These are phyloP conservation scores for Endoconidiophora polonica DNA, from an alignment of 2,329 filamentous ascomycete genomes.

Conservation along the genomic window DNA sequence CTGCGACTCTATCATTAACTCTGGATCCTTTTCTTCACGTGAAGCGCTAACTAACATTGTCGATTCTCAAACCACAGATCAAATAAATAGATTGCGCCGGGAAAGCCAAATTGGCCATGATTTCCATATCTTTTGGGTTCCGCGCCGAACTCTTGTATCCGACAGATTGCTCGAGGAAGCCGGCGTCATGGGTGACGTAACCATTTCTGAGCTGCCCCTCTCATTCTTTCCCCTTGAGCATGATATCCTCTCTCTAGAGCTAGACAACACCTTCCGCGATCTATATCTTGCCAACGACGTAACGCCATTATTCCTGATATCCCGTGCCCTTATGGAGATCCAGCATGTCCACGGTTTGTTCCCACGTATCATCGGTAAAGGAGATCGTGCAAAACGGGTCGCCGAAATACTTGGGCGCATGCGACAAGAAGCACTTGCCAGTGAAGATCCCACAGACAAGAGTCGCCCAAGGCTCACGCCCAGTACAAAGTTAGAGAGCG, in stretches of 20 bases:
- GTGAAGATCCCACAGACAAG: slow-evolving; percentile 51
- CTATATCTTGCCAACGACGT: slow-evolving; percentile 83
- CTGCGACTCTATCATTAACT: not conserved
- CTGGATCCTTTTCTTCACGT: not conserved
- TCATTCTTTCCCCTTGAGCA: slow-evolving; percentile 85
- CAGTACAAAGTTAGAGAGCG: slow-evolving; percentile 72
- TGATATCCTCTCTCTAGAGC: slow-evolving; percentile 78
- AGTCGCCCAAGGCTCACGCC: slow-evolving; percentile 56
- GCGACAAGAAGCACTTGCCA: slow-evolving; percentile 73
- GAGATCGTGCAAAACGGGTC: slow-evolving; percentile 78
- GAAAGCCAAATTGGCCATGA: slow-evolving; percentile 86
- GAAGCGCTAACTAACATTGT: not conserved
- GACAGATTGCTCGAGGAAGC: slow-evolving; percentile 85
- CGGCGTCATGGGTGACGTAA: slow-evolving; percentile 84
- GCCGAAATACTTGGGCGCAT: slow-evolving; percentile 78
- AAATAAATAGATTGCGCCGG: slow-evolving; percentile 77
- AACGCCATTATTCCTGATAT: slow-evolving; percentile 74
- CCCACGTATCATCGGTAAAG: slow-evolving; percentile 86
- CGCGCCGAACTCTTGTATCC: slow-evolving; percentile 76
- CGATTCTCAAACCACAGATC: slow-evolving; percentile 37
- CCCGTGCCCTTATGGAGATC: slow-evolving; percentile 84
- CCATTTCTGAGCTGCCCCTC: slow-evolving; percentile 69
- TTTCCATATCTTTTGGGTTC: slow-evolving; percentile 93
- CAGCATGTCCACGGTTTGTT: slow-evolving; percentile 88
- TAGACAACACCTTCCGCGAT: slow-evolving; percentile 74